Evolutionary conservation across 441 rosid species (phyloP).

Genomic region (Adansonia rubrostipa): DNA sequence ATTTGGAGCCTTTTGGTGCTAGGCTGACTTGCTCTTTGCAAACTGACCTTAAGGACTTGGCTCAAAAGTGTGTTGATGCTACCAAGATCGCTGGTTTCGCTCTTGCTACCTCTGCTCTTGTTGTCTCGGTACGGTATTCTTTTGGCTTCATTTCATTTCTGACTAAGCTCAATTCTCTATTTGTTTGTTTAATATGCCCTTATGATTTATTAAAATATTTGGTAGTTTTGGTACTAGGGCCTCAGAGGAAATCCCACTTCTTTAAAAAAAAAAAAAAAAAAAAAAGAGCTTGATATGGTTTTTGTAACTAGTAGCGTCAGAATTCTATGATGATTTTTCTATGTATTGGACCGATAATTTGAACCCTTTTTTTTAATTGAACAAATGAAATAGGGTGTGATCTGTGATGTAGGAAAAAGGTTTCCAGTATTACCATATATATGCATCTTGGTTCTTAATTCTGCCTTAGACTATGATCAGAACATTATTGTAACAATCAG

Average conservation of each 20-base stretch:
- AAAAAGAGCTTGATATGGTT: not conserved
- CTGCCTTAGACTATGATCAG: no score
- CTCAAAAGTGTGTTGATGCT: conserved; percentile 66
- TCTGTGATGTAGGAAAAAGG: not conserved
- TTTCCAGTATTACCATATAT: not conserved
- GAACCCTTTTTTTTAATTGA: not conserved
- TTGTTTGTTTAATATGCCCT: not conserved
- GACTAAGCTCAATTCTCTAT: not conserved
- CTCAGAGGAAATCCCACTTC: not conserved
- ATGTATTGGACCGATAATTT: not conserved
- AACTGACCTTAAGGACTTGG: conserved; percentile 66
- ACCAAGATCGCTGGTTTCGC: conserved; percentile 66
- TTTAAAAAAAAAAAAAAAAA: no score
- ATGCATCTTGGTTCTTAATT: no score
- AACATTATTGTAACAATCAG: no score
- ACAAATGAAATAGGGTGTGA: not conserved
- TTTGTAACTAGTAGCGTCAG: not conserved
- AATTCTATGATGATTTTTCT: not conserved
- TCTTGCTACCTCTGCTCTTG: conserved; percentile 48
- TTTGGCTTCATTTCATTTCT: not conserved
- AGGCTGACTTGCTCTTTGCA: conserved; percentile 74
- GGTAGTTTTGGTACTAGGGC: not conserved
- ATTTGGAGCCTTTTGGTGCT: conserved; percentile 49
- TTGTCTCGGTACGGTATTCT: conserved; percentile 62
- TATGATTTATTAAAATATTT: not conserved